A percentile compares a stretch with the other conserved stretches of the same genome.
Conservation (phyloP, 148 eudicot genomes). For the Rhododendron mucronatum region DNA sequence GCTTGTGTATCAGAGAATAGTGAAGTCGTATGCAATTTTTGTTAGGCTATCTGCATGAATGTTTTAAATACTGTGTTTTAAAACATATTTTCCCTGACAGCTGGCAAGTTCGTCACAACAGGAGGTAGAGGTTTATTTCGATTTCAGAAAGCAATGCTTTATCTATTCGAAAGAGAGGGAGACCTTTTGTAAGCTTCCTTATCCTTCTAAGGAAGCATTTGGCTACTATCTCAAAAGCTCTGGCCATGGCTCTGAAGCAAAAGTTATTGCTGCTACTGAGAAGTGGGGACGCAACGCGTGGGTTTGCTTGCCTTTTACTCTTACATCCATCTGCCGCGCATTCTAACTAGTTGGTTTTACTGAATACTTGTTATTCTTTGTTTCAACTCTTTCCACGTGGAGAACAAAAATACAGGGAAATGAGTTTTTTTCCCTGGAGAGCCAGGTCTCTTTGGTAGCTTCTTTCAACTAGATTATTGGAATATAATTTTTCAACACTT, state of each 20-base stretch:
- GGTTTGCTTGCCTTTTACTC: constrained; percentile 19
- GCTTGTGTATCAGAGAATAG: neutral
- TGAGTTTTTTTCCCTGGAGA: neutral
- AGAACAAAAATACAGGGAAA: neutral
- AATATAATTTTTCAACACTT: neutral
- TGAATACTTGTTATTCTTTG: neutral
- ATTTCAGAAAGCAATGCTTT: constrained; percentile 88
- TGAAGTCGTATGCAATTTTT: neutral
- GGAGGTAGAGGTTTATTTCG: constrained; percentile 78
- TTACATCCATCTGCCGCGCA: neutral
- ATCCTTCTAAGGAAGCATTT: constrained; percentile 83
- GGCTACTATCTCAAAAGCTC: constrained; percentile 77
- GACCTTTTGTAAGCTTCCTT: constrained; percentile 81
- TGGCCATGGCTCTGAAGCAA: constrained; percentile 92
- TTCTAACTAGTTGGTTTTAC: neutral
- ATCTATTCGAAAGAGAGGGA: constrained; percentile 72
- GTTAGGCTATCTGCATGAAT: neutral
- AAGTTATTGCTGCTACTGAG: constrained; percentile 65
- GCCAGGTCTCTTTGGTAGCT: neutral
- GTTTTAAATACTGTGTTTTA: neutral
- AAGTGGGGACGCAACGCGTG: constrained; percentile 97
- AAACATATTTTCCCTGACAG: constrained; percentile 23
- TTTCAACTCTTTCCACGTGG: neutral
- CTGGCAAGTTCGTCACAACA: constrained; percentile 46
- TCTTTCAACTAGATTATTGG: neutral